Percentiles rank a stretch among this genome's conserved stretches.
Evolutionary conservation across 2,329 filamentous ascomycete species (phyloP).

Genomic region (Penicillium sp.): DNA sequence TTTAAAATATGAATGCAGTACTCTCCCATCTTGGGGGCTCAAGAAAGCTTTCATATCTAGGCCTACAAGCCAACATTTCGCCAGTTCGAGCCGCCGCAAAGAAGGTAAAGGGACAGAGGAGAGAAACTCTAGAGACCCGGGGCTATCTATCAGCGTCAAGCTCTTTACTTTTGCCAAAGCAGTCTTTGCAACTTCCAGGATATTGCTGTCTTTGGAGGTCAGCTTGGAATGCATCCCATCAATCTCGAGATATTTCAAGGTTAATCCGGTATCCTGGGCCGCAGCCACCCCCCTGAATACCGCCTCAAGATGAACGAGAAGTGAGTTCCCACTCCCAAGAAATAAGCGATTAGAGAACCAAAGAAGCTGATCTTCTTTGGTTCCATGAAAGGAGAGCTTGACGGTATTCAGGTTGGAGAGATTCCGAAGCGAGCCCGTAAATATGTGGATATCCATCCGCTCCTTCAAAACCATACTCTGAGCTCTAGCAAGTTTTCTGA

Average conservation of each 20-base stretch:
- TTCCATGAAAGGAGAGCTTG: neutral
- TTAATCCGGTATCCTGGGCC: neutral
- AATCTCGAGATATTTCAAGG: neutral
- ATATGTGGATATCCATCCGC: neutral
- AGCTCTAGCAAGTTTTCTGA: neutral
- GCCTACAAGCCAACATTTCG: neutral
- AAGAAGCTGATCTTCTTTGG: slow-evolving; percentile 1
- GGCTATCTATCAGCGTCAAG: neutral
- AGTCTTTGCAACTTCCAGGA: neutral
- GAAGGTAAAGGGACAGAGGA: neutral
- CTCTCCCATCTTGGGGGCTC: neutral
- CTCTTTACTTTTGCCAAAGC: neutral
- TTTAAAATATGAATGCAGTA: neutral
- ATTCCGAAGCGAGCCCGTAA: neutral
- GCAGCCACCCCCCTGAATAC: neutral
- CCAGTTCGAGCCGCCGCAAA: neutral
- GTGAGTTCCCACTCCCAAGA: neutral
- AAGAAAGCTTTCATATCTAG: neutral
- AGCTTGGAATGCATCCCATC: neutral
- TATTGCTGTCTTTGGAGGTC: neutral
- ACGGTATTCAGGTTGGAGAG: neutral
- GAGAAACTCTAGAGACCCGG: neutral
- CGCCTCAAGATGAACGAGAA: neutral
- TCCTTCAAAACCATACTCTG: neutral
- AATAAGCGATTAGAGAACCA: neutral